These are phyloP conservation scores for Hygrophorus russula DNA, from an alignment of 768 basidiomycete genomes.

Conservation along the genomic window DNA sequence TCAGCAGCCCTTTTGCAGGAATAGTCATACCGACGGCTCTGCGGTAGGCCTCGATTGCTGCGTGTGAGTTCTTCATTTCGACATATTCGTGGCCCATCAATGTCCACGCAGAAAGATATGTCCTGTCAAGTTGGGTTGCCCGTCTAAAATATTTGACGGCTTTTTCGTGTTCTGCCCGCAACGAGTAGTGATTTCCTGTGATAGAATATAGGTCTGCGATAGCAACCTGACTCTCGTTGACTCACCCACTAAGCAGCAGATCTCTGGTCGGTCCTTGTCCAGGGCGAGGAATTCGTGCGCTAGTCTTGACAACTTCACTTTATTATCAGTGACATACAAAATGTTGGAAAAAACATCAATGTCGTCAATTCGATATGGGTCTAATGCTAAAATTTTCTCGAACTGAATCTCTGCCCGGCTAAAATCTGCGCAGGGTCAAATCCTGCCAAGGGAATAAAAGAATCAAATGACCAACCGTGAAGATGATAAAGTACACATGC, in stretches of 20 bases:
- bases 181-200: conserved; percentile 93
- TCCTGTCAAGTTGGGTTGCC: conserved; percentile 90
- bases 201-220: background rate
- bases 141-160: conserved; percentile 92
- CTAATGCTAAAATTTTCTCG: conserved; percentile 64
- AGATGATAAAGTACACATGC: conserved; percentile 85
- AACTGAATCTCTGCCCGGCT: conserved; percentile 78
- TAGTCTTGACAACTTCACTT: conserved; percentile 77
- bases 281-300: conserved; percentile 85
- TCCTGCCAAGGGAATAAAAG: conserved; percentile 1
- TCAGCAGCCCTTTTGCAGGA: background rate
- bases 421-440: conserved; percentile 50
- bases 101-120: conserved; percentile 96
- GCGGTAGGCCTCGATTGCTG: conserved; percentile 95
- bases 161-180: conserved; percentile 89
- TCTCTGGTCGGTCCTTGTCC: conserved; percentile 91
- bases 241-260: conserved; percentile 91
- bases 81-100: conserved; percentile 99
- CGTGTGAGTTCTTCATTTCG: conserved; percentile 98
- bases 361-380: conserved; percentile 88
- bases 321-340: conserved; percentile 88
- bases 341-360: conserved; percentile 96
- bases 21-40: conserved; percentile 69
- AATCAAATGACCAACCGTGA: conserved; percentile 52
- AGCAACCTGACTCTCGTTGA: conserved; percentile 7